phyloP scores from a whole-genome alignment of 139 green algal genomes.

The Chlorella sp. region DNA sequence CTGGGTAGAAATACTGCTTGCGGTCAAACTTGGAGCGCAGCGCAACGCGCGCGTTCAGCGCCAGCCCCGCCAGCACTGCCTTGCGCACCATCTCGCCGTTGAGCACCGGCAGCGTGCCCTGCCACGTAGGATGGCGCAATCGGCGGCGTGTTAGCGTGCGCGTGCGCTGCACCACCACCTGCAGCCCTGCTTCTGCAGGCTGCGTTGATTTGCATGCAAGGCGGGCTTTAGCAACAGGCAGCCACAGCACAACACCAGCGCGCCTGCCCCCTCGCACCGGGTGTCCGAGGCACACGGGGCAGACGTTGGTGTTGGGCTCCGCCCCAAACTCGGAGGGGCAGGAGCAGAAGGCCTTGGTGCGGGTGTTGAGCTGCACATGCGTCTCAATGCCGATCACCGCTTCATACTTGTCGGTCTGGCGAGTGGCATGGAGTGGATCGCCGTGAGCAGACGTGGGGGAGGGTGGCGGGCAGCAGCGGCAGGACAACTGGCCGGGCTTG shows the following conservation, averaged over 20 bases:
- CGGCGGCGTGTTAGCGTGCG: neutral
- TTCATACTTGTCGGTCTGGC: conserved; percentile 74
- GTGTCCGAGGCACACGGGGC: conserved; percentile 96
- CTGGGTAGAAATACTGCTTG: conserved; percentile 99
- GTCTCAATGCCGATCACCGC: conserved; percentile 97
- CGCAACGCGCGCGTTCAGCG: conserved; percentile 82
- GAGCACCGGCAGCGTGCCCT: conserved; percentile 90
- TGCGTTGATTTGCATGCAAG: too few relatives aligned
- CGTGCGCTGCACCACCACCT: too few relatives aligned
- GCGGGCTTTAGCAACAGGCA: too few relatives aligned
- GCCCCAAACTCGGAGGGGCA: conserved; percentile 90
- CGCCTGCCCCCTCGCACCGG: conserved; percentile 64
- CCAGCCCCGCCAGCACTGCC: conserved; percentile 83
- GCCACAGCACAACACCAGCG: neutral
- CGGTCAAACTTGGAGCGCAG: conserved; percentile 96
- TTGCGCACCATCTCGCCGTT: conserved; percentile 82
- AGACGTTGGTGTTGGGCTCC: conserved; percentile 92
- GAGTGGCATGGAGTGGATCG: neutral
- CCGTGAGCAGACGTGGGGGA: neutral
- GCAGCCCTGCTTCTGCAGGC: too few relatives aligned
- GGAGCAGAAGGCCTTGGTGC: conserved; percentile 96
- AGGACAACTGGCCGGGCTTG: too few relatives aligned
- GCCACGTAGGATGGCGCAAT: neutral
- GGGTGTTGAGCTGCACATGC: conserved; percentile 97
- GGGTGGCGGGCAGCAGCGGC: neutral